Evolutionary conservation across 108 stramenopile species (phyloP), one percentile per base, ranked within the genome.

Genomic region (Hondaea fermentalgiana): DNA sequence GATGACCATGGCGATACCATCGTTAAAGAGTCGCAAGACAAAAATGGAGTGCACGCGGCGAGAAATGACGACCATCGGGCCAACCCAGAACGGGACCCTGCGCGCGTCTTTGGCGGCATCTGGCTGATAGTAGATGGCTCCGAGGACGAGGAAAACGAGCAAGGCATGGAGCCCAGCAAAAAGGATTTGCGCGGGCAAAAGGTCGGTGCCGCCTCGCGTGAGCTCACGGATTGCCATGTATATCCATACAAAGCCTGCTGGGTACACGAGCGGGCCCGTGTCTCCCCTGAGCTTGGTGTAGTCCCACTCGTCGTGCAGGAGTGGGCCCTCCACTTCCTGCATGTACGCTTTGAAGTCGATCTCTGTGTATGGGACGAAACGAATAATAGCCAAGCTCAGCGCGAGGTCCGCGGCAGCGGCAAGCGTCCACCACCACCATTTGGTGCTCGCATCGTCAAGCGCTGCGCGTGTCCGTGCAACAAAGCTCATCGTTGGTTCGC

Each of bases 281-380:
- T 91, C 94, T 49, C 99, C 99, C 29, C 94, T 89, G 44, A 99
- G 94, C 49, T 97, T 93, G 17, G 89, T 89, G 92, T 99, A 99
- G 90, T 99, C 93, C 5, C 92, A 90, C 76, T 98, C 97, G 25
- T 98, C 98, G 43, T 93, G 91, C 49, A 92, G 92, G 43, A 94
- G 94, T 17, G 76, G 76, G 28, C 93, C 94, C n/a, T 87, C 87
- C 49, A 98, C 98, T 92, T 99, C 97, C 93, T 98, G 95, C 97
- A 99, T 98, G 94, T 99, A 99, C 6, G 99, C 98, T 44, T 91
- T 87, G 97, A 97, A 99, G 91, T 99, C 99, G 89, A 99, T 99
- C 92, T 99, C 99, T 8, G 99, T 99, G 93, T 99, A 97, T 29
- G 96, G 92, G 5, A 97, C 95, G 42, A 90, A 89, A 8, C 57